Conservation (phyloP, 2,329 filamentous ascomycete genomes). For the Lizonia empirigonia region DNA sequence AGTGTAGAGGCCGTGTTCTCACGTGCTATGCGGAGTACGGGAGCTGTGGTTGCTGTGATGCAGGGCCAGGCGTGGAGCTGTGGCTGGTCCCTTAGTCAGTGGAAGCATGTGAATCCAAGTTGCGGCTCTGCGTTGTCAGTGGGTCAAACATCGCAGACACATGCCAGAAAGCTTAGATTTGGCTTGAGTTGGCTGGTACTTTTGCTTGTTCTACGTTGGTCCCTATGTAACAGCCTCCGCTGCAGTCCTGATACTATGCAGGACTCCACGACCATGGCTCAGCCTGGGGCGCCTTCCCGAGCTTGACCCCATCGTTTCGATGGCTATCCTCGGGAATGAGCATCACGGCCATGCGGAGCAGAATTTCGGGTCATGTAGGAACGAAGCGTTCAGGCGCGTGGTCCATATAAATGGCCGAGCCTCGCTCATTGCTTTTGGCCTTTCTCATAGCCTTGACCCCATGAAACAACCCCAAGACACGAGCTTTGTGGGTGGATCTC, state of each 20-base stretch:
- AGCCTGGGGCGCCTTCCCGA: neutral
- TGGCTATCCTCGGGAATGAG: slow-evolving; percentile 35
- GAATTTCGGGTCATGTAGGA: slow-evolving; percentile 35
- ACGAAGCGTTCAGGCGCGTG: slow-evolving; percentile 19
- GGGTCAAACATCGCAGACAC: slow-evolving; percentile 14
- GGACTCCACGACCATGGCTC: neutral
- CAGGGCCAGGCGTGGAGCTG: slow-evolving; percentile 23
- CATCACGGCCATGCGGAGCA: slow-evolving; percentile 31
- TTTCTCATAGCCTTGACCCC: slow-evolving; percentile 25
- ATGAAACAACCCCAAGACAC: slow-evolving; percentile 29
- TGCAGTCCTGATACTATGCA: neutral
- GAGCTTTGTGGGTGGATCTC: slow-evolving; percentile 20
- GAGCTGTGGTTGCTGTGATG: slow-evolving; percentile 23
- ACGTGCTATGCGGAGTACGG: slow-evolving; percentile 7
- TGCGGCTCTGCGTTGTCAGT: slow-evolving; percentile 30
- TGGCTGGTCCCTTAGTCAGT: slow-evolving; percentile 35
- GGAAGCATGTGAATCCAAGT: slow-evolving; percentile 17
- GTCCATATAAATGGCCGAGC: slow-evolving; percentile 33
- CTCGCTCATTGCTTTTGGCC: slow-evolving; percentile 18
- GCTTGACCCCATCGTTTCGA: slow-evolving; percentile 1
- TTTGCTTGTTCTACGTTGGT: neutral
- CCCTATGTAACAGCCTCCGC: slow-evolving; percentile 4
- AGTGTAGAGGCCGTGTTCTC: neutral
- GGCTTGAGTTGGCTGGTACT: neutral
- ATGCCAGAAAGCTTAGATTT: slow-evolving; percentile 1